Evolutionary conservation across 2,329 filamentous ascomycete genomes (phyloP).

Genomic region (Didymella segeticola): DNA sequence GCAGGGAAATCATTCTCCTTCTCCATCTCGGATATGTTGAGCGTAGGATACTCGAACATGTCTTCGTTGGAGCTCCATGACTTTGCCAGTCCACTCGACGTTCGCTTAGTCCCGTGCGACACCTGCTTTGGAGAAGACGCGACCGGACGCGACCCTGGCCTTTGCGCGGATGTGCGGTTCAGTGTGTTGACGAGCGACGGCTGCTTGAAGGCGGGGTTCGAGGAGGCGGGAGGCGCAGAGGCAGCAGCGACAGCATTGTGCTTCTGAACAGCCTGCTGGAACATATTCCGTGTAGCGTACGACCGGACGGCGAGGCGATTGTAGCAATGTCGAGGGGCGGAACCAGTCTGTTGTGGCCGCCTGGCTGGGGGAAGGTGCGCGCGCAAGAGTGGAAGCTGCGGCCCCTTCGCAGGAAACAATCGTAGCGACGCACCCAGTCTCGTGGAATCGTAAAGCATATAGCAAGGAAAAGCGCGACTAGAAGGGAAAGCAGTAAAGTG

Average conservation of each 20-base stretch:
- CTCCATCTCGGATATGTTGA: constrained; percentile 34
- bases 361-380: constrained; percentile 26
- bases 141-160: constrained; percentile 38
- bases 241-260: constrained; percentile 44
- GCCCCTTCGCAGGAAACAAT: constrained; percentile 34
- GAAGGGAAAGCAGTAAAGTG: constrained; percentile 34
- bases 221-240: constrained; percentile 26
- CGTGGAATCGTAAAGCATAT: constrained; percentile 45
- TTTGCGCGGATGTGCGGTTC: constrained; percentile 45
- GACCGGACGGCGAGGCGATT: constrained; percentile 26
- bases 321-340: constrained; percentile 19
- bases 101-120: constrained; percentile 52
- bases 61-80: constrained; percentile 47
- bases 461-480: constrained; percentile 40
- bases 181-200: constrained; percentile 49
- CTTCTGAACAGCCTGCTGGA: constrained; percentile 50
- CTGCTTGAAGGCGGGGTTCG: constrained; percentile 36
- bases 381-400: constrained; percentile 27
- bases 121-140: constrained; percentile 25
- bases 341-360: constrained; percentile 8
- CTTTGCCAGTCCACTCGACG: constrained; percentile 56
- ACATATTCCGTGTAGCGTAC: constrained; percentile 41
- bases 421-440: constrained; percentile 44
- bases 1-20: constrained; percentile 35
- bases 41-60: constrained; percentile 36